Evolutionary conservation across 2,329 filamentous ascomycete genomes (phyloP).

Genomic region (Scedosporium apiospermum): DNA sequence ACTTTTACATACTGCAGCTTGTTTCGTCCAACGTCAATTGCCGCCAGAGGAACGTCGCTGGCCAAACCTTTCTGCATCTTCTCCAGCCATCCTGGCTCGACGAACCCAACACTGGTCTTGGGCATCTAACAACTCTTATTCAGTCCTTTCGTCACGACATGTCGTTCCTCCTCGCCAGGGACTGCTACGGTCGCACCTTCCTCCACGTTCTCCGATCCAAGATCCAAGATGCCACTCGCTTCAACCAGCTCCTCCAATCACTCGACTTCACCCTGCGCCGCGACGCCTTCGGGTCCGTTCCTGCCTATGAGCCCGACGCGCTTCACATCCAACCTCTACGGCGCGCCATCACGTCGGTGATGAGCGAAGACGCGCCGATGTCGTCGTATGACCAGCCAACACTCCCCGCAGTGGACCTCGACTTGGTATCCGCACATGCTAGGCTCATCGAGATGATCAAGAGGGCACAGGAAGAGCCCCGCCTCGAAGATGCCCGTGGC

Average conservation of each 20-base stretch:
- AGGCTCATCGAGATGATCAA: slow-evolving; percentile 13
- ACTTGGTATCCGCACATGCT: slow-evolving; percentile 9
- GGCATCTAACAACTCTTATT: slow-evolving; percentile 11
- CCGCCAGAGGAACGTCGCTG: slow-evolving; percentile 26
- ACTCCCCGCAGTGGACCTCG: slow-evolving; percentile 1
- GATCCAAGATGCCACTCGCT: not conserved
- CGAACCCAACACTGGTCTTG: slow-evolving; percentile 15
- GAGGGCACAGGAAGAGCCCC: slow-evolving; percentile 11
- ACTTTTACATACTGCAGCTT: slow-evolving; percentile 15
- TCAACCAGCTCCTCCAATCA: slow-evolving; percentile 21
- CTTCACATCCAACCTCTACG: slow-evolving; percentile 13
- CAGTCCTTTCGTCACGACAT: slow-evolving; percentile 20
- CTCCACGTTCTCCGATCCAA: slow-evolving; percentile 33
- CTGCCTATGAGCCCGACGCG: slow-evolving; percentile 16
- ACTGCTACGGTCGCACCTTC: slow-evolving; percentile 43
- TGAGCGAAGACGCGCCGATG: slow-evolving; percentile 6
- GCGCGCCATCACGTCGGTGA: slow-evolving; percentile 10
- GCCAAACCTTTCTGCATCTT: slow-evolving; percentile 40
- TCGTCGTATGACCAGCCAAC: not conserved
- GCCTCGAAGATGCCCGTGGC: slow-evolving; percentile 29
- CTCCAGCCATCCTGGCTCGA: slow-evolving; percentile 26
- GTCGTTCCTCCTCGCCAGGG: slow-evolving; percentile 20
- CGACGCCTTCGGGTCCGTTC: slow-evolving; percentile 37
- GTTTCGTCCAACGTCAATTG: slow-evolving; percentile 10
- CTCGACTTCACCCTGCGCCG: slow-evolving; percentile 23